These are phyloP conservation scores for Hyaloscypha finlandica DNA, from an alignment of 495 filamentous ascomycete species.

Conservation along the genomic window DNA sequence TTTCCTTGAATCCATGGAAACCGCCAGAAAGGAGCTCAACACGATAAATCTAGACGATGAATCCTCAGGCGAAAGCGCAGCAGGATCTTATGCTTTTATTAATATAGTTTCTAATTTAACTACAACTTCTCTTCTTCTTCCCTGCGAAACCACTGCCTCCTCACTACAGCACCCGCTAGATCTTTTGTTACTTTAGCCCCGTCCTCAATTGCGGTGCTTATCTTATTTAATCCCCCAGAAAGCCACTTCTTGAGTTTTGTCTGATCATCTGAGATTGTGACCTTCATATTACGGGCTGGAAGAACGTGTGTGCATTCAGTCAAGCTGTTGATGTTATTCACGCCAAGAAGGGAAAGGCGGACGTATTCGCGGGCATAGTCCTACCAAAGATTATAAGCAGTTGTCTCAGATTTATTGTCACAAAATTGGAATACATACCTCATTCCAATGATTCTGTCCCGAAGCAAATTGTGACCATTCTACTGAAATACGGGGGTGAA, in stretches of 20 bases:
- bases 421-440: constrained; percentile 31
- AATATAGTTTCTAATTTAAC: no score
- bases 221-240: no score
- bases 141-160: no score
- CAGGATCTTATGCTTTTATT: no score
- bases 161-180: no score
- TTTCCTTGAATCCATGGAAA: no score
- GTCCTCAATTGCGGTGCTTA: no score
- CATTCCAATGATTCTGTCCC: constrained; percentile 40
- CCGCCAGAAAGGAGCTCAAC: no score
- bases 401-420: not conserved
- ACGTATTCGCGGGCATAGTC: constrained; percentile 44
- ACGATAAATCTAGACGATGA: no score
- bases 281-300: constrained; percentile 27
- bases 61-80: no score
- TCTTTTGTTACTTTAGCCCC: no score
- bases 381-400: constrained; percentile 27
- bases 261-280: constrained; percentile 28
- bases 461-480: constrained; percentile 40
- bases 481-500: constrained; percentile 36
- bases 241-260: constrained; percentile 26
- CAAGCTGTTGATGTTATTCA: constrained; percentile 46
- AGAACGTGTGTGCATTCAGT: constrained; percentile 45
- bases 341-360: constrained; percentile 44
- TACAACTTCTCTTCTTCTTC: no score